Evolutionary conservation across 148 eudicot genomes (phyloP).

Genomic region (Amaranthus palmeri): DNA sequence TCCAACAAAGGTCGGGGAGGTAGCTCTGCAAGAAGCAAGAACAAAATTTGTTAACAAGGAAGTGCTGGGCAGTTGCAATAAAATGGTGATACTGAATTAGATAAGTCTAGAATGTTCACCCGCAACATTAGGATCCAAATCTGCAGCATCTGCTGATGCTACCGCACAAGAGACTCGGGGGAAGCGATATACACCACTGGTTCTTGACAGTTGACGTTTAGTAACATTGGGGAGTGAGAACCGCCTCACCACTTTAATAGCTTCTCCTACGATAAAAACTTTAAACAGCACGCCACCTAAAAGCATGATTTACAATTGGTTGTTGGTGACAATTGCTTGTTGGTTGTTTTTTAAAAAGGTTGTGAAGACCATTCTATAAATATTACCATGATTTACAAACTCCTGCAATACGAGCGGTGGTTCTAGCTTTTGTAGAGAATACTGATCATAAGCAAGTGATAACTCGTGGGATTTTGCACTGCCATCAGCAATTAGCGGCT

Average conservation of each 20-base stretch:
- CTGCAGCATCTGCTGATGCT: slow-evolving; percentile 97
- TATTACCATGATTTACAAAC: slow-evolving; percentile 89
- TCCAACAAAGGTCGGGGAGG: slow-evolving; percentile 88
- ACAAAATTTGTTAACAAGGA: no score
- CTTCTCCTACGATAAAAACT: slow-evolving; percentile 86
- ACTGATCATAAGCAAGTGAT: slow-evolving; percentile 82
- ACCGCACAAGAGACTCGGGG: slow-evolving; percentile 98
- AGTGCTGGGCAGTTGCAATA: no score
- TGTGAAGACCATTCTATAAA: neutral
- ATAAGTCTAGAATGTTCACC: slow-evolving; percentile 35
- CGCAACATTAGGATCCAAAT: slow-evolving; percentile 70
- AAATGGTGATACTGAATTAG: neutral
- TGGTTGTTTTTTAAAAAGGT: neutral
- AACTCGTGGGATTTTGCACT: slow-evolving; percentile 81
- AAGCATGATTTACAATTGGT: no score
- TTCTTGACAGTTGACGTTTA: slow-evolving; percentile 53
- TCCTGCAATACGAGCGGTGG: slow-evolving; percentile 96
- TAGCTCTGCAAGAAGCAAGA: slow-evolving; percentile 50
- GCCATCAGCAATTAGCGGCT: slow-evolving; percentile 80
- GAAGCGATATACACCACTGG: slow-evolving; percentile 64
- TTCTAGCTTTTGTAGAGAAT: slow-evolving; percentile 76
- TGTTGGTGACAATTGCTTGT: neutral
- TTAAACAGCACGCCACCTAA: slow-evolving; percentile 96
- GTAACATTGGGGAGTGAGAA: slow-evolving; percentile 88
- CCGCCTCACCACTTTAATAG: slow-evolving; percentile 83